A percentile compares a stretch with the other conserved stretches of the same genome.
These are phyloP conservation scores for Zygosaccharomyces bailii DNA, from an alignment of 805 yeast species.

Conservation along the genomic window DNA sequence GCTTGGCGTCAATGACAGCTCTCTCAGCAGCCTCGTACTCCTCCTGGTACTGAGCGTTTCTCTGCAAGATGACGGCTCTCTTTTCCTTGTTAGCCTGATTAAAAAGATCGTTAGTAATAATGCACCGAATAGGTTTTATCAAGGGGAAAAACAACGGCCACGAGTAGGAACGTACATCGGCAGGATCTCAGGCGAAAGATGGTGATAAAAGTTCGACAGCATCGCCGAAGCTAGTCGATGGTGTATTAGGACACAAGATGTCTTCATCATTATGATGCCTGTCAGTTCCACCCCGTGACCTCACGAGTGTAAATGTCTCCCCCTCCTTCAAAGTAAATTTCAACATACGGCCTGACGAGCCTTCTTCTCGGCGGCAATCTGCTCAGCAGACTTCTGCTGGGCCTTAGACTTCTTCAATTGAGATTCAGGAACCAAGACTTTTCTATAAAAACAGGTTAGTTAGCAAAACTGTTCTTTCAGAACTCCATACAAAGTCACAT, in stretches of 20 bases:
- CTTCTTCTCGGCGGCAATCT: conserved; percentile 75
- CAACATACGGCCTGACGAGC: conserved; percentile 77
- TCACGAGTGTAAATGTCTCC: conserved; percentile 13
- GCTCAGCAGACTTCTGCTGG: conserved; percentile 70
- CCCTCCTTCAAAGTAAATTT: conserved; percentile 12
- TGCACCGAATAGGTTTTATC: background rate
- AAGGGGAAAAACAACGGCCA: background rate
- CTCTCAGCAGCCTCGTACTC: conserved; percentile 93
- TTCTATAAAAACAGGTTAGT: conserved; percentile 28
- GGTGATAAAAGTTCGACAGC: conserved; percentile 68
- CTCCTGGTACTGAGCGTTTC: conserved; percentile 95
- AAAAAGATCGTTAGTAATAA: conserved; percentile 16
- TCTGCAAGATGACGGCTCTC: conserved; percentile 75
- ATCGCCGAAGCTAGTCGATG: conserved; percentile 67
- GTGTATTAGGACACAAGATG: conserved; percentile 42
- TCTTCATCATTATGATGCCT: conserved; percentile 45
- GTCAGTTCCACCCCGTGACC: conserved; percentile 15
- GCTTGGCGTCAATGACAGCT: conserved; percentile 79
- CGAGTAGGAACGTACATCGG: conserved; percentile 1
- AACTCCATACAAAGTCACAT: conserved; percentile 33
- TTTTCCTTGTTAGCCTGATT: conserved; percentile 48
- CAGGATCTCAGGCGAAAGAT: conserved; percentile 64
- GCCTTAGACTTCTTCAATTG: conserved; percentile 79
- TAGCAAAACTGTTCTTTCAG: conserved; percentile 12
- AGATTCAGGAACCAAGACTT: conserved; percentile 70